phyloP scores from a whole-genome alignment of 2,329 filamentous ascomycete species.

The Mycogone perniciosa region DNA sequence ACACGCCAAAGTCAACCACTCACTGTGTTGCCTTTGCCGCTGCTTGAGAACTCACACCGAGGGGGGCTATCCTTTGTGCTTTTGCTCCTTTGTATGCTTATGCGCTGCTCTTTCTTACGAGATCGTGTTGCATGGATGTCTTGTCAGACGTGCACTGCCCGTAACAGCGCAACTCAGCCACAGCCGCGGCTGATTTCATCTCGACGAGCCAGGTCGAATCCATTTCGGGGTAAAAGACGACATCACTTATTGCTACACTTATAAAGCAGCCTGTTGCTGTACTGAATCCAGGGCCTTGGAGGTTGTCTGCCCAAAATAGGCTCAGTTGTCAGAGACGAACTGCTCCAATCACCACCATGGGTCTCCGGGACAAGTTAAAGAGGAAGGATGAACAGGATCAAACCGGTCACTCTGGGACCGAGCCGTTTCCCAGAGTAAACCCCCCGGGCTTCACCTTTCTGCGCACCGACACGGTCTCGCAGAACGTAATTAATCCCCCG shows the following conservation, averaged over 20 bases:
- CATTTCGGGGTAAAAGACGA: constrained; percentile 1
- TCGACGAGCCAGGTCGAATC: neutral
- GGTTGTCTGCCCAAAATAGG: no score
- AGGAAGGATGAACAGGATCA: constrained; percentile 45
- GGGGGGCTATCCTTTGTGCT: neutral
- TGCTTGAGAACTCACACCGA: neutral
- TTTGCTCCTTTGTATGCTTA: neutral
- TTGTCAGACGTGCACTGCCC: neutral
- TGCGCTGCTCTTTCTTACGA: neutral
- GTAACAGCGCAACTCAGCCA: neutral
- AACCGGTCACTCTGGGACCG: constrained; percentile 28
- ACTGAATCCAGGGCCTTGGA: no score
- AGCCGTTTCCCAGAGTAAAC: constrained; percentile 30
- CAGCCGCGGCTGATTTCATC: constrained; percentile 1
- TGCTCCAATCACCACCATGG: constrained; percentile 31
- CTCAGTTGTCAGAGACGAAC: neutral
- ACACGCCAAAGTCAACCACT: neutral
- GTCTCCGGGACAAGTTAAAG: constrained; percentile 46
- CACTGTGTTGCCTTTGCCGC: neutral
- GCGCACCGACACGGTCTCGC: constrained; percentile 72
- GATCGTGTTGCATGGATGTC: neutral
- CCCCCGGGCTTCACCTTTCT: constrained; percentile 73
- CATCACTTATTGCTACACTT: neutral
- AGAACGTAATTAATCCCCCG: constrained; percentile 73
- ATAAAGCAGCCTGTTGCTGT: no score